phyloP scores from a whole-genome alignment of 192 early-diverging fungal genomes.

The Coemansia sp. region DNA sequence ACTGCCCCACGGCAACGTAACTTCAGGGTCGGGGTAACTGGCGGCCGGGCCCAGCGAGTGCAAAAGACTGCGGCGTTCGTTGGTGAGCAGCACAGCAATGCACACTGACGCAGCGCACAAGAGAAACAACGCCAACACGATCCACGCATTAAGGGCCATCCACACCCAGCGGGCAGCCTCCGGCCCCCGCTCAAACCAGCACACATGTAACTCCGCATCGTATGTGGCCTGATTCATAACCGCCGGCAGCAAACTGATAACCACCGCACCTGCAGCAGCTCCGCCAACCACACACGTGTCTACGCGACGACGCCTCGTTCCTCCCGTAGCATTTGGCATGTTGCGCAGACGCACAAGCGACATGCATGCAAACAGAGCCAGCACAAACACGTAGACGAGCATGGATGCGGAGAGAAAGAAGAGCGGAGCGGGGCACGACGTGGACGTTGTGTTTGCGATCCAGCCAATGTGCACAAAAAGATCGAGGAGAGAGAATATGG shows the following conservation, averaged over 20 bases:
- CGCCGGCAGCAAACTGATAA: slow-evolving; percentile 38
- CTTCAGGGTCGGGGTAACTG: too few relatives aligned
- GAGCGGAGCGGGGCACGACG: slow-evolving; percentile 25
- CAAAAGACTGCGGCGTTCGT: slow-evolving; percentile 40
- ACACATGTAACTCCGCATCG: slow-evolving; percentile 17
- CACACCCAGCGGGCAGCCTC: slow-evolving; percentile 41
- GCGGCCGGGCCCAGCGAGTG: slow-evolving; percentile 8
- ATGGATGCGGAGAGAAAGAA: slow-evolving; percentile 45
- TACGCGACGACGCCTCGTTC: neutral
- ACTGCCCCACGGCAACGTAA: too few relatives aligned
- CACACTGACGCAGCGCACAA: slow-evolving; percentile 31
- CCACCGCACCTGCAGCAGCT: neutral
- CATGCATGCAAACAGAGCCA: slow-evolving; percentile 30
- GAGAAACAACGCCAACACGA: slow-evolving; percentile 30
- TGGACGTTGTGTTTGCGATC: slow-evolving; percentile 33
- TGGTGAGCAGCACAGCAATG: slow-evolving; percentile 36
- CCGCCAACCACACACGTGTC: neutral
- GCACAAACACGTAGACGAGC: slow-evolving; percentile 42
- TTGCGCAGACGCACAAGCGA: slow-evolving; percentile 42
- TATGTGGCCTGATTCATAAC: slow-evolving; percentile 26
- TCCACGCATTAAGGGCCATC: slow-evolving; percentile 46
- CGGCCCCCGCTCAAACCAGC: slow-evolving; percentile 28
- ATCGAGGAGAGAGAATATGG: slow-evolving; percentile 38
- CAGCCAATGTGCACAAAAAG: slow-evolving; percentile 34
- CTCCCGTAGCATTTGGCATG: slow-evolving; percentile 12